phyloP scores from a whole-genome alignment of 805 yeast species.

The Ogataea thermomethanolica region DNA sequence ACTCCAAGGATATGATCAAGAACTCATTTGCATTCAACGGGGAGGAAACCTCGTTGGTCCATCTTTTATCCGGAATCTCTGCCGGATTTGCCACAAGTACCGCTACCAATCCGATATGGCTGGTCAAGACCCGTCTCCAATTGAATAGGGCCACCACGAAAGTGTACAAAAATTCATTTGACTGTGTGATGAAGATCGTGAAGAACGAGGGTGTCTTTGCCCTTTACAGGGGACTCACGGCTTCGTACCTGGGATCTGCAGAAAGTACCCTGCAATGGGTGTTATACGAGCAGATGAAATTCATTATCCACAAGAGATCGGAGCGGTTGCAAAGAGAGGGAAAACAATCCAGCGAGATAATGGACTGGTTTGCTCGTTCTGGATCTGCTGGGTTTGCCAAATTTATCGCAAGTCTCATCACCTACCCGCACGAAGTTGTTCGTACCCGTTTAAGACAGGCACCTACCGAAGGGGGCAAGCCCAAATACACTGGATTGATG shows the following conservation, averaged over 20 bases:
- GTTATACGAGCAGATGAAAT: slow-evolving; percentile 90
- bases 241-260: slow-evolving; percentile 88
- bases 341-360: slow-evolving; percentile 53
- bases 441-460: slow-evolving; percentile 95
- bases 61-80: slow-evolving; percentile 76
- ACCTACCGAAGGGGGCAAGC: slow-evolving; percentile 72
- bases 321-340: slow-evolving; percentile 33
- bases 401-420: slow-evolving; percentile 83
- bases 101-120: slow-evolving; percentile 97
- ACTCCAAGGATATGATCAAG: slow-evolving; percentile 77
- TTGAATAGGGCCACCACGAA: slow-evolving; percentile 67
- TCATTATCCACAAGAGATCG: slow-evolving; percentile 53
- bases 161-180: slow-evolving; percentile 78
- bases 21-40: slow-evolving; percentile 60
- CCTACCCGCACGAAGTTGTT: slow-evolving; percentile 97
- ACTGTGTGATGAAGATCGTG: slow-evolving; percentile 69
- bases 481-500: slow-evolving; percentile 84
- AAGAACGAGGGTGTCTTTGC: slow-evolving; percentile 76
- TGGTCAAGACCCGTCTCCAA: slow-evolving; percentile 90
- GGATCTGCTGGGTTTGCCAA: slow-evolving; percentile 98
- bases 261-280: slow-evolving; percentile 97
- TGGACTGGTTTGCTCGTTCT: slow-evolving; percentile 93
- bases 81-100: slow-evolving; percentile 96
- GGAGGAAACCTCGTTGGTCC: slow-evolving; percentile 79
- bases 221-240: slow-evolving; percentile 86